Conservation (phyloP, 78 protist species). For the Cavenderia fasciculata region DNA sequence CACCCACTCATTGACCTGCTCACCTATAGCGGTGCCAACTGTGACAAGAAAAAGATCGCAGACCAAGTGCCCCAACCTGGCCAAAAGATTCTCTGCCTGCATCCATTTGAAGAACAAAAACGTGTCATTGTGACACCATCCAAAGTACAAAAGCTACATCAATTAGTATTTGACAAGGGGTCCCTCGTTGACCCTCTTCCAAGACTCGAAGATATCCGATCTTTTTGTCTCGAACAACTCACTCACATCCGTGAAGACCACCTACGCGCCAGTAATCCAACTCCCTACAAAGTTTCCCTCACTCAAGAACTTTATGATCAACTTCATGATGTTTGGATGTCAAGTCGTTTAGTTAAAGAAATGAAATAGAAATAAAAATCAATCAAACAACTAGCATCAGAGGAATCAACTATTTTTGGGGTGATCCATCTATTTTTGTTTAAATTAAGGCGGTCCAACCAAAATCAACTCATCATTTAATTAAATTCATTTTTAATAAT, state of each 20-base stretch:
- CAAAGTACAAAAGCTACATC: constrained; percentile 64
- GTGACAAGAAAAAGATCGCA: neutral
- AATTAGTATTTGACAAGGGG: constrained; percentile 74
- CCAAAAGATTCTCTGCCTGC: constrained; percentile 78
- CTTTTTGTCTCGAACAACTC: constrained; percentile 67
- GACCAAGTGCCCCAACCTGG: constrained; percentile 77
- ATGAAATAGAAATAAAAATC: constrained; percentile 63
- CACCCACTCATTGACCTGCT: constrained; percentile 81
- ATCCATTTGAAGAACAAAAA: constrained; percentile 86
- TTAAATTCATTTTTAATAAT: too few relatives aligned
- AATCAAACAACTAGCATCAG: too few relatives aligned
- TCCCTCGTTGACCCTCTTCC: constrained; percentile 10
- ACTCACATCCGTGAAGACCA: constrained; percentile 78
- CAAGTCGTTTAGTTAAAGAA: constrained; percentile 75
- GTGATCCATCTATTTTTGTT: too few relatives aligned
- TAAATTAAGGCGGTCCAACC: too few relatives aligned
- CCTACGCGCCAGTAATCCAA: constrained; percentile 81
- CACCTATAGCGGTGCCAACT: neutral
- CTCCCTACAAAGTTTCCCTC: constrained; percentile 86
- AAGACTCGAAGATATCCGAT: constrained; percentile 49
- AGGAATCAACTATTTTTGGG: too few relatives aligned
- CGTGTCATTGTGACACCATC: constrained; percentile 72
- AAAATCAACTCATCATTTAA: too few relatives aligned
- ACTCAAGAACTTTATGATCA: constrained; percentile 61
- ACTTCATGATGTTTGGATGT: constrained; percentile 82